Conservation (phyloP, 2,329 filamentous ascomycete genomes). For the Fusarium vanettenii region DNA sequence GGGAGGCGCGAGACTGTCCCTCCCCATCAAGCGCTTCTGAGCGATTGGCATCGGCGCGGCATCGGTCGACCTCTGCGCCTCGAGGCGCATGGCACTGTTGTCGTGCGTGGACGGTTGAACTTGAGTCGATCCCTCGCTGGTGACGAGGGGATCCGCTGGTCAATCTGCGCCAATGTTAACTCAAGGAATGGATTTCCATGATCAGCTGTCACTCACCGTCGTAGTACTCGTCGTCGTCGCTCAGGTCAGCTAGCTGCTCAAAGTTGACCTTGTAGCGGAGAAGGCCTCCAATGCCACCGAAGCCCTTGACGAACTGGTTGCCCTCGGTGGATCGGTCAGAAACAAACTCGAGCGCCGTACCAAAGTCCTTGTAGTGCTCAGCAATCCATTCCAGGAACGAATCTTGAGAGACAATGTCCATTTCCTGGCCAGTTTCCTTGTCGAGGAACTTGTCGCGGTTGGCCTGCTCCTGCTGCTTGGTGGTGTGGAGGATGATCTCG, state of each 20-base stretch:
- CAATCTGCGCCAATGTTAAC: constrained; percentile 70
- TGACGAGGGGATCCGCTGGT: constrained; percentile 88
- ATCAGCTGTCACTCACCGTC: constrained; percentile 57
- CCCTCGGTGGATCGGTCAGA: constrained; percentile 97
- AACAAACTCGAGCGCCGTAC: constrained; percentile 94
- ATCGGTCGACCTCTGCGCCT: constrained; percentile 57
- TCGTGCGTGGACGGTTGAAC: constrained; percentile 60
- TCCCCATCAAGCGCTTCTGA: constrained; percentile 61
- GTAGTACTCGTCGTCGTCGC: constrained; percentile 97
- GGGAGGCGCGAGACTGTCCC: constrained; percentile 58
- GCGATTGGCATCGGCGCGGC: constrained; percentile 58
- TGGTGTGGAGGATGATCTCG: constrained; percentile 86
- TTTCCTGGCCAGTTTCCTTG: constrained; percentile 94
- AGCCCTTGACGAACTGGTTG: constrained; percentile 99
- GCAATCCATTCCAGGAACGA: constrained; percentile 99
- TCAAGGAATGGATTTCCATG: neutral
- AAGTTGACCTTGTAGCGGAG: constrained; percentile 99
- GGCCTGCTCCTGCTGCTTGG: constrained; percentile 77
- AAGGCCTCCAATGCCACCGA: constrained; percentile 97
- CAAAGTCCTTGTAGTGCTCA: constrained; percentile 98
- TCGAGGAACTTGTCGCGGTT: constrained; percentile 91
- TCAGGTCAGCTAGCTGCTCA: constrained; percentile 94
- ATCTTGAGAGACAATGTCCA: constrained; percentile 89
- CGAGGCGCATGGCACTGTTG: constrained; percentile 54
- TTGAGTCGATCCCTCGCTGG: constrained; percentile 86